Conservation (phyloP, 2,329 filamentous ascomycete genomes). For the Sporothrix brunneoviolacea region DNA sequence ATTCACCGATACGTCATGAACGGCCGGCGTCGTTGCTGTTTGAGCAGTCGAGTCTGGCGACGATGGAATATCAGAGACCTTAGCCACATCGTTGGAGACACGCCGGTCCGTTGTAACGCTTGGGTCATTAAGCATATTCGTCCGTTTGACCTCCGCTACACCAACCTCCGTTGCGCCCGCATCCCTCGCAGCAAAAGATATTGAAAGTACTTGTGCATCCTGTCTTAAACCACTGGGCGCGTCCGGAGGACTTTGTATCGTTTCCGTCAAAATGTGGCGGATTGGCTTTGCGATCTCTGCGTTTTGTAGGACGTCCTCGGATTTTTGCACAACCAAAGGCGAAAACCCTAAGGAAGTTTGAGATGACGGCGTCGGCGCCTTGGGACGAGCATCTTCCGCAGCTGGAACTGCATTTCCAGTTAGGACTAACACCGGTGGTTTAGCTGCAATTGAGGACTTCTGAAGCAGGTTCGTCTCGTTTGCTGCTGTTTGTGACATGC, state of each 20-base stretch:
- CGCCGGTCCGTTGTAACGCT: background rate
- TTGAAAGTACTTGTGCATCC: background rate
- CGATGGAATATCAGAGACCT: constrained; percentile 38
- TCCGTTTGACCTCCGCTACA: background rate
- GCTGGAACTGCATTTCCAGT: no score
- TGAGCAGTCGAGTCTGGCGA: constrained; percentile 62
- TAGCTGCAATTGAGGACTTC: background rate
- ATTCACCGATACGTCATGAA: constrained; percentile 62
- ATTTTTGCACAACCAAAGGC: no score
- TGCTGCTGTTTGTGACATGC: background rate
- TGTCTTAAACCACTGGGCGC: background rate
- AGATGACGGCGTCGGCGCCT: no score
- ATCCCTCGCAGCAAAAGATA: background rate
- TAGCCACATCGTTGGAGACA: constrained; percentile 1
- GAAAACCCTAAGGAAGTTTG: no score
- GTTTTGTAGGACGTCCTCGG: no score
- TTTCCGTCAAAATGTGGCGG: no score
- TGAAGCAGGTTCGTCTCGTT: background rate
- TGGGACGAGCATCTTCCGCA: no score
- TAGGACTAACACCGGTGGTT: no score
- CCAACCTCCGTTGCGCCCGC: constrained; percentile 8
- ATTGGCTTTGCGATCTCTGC: no score
- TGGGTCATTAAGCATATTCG: background rate
- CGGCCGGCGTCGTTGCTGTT: constrained; percentile 65
- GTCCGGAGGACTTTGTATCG: background rate